Conservation (phyloP, 768 basidiomycete species). For the Naganishia onofrii region DNA sequence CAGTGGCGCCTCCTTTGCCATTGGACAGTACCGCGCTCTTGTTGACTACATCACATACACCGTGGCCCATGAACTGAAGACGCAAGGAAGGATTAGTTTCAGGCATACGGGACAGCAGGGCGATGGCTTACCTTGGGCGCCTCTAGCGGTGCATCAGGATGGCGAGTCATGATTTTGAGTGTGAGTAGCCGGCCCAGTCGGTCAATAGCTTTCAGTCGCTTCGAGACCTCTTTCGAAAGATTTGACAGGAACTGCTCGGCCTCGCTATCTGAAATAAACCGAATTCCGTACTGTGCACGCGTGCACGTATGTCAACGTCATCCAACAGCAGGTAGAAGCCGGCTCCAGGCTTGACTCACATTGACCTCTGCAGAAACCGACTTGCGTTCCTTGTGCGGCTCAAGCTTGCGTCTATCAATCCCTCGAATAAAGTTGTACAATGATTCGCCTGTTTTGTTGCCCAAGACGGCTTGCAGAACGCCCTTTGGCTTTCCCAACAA, state of each 20-base stretch:
- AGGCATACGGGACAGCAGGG: background rate
- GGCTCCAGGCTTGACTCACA: conserved; percentile 57
- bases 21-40: conserved; percentile 66
- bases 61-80: conserved; percentile 85
- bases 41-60: conserved; percentile 75
- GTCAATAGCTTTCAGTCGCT: conserved; percentile 65
- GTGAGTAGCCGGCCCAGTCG: conserved; percentile 74
- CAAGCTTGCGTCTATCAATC: conserved; percentile 72
- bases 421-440: conserved; percentile 81
- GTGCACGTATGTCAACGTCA: conserved; percentile 5
- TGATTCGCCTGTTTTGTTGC: conserved; percentile 76
- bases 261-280: conserved; percentile 78
- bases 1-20: conserved; percentile 67
- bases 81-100: background rate
- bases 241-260: conserved; percentile 74
- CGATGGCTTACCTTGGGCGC: conserved; percentile 70
- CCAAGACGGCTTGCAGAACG: conserved; percentile 68
- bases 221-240: conserved; percentile 73
- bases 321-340: background rate
- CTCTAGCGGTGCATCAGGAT: conserved; percentile 80
- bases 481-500: conserved; percentile 64
- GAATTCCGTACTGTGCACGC: conserved; percentile 79
- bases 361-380: conserved; percentile 94
- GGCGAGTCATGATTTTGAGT: conserved; percentile 82
- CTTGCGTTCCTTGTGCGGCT: conserved; percentile 80